Evolutionary conservation across 1,284 basidiomycete genomes (phyloP).

Genomic region (Veloporphyrellus conicus): DNA sequence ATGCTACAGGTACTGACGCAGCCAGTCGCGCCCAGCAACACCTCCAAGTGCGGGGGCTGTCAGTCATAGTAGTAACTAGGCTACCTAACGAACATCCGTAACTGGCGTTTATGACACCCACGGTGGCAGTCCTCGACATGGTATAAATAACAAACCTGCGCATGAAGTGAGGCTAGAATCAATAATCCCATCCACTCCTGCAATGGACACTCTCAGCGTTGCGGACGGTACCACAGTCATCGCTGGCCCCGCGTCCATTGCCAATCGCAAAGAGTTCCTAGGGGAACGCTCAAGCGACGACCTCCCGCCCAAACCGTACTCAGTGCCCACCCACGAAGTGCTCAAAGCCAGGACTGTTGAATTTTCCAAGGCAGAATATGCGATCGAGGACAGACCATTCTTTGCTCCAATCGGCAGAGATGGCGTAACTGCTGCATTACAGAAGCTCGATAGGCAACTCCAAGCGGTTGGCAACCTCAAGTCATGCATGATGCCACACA

Average conservation of each 20-base stretch:
- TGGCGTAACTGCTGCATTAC: constrained; percentile 59
- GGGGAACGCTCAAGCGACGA: constrained; percentile 16
- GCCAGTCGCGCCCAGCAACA: too few species aligned
- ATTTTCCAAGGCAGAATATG: constrained; percentile 30
- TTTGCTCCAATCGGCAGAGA: constrained; percentile 62
- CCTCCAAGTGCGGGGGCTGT: too few species aligned
- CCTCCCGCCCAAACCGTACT: constrained; percentile 16
- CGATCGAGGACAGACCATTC: constrained; percentile 53
- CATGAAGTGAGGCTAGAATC: neutral
- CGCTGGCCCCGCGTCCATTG: constrained; percentile 31
- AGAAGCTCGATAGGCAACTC: constrained; percentile 61
- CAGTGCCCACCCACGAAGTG: neutral
- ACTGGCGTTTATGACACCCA: too few species aligned
- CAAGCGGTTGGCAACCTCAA: constrained; percentile 38
- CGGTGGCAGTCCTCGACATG: neutral
- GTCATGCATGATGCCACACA: neutral
- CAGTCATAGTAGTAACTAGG: too few species aligned
- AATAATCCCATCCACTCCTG: neutral
- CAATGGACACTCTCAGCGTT: constrained; percentile 27
- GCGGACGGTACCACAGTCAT: constrained; percentile 36
- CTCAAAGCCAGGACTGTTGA: constrained; percentile 11
- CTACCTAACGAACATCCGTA: too few species aligned
- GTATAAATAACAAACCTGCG: neutral
- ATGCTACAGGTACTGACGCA: too few species aligned
- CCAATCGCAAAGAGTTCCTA: constrained; percentile 21